Percentiles rank a stretch among this genome's conserved stretches.
phyloP scores from a whole-genome alignment of 202 grass and related monocot genomes.

The Schoenoplectus tabernaemontani region DNA sequence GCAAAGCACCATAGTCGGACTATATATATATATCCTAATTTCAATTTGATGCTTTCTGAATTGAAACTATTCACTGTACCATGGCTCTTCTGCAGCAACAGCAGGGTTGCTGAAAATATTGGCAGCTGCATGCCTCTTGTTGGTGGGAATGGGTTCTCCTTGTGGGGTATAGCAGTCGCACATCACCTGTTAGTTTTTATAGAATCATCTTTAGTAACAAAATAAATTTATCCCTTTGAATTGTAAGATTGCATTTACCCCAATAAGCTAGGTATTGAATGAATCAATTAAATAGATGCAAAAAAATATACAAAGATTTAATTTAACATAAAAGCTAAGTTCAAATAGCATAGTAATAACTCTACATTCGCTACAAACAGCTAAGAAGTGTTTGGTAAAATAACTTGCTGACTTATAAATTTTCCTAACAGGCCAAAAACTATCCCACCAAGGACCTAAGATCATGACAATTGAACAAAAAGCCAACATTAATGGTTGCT shows the following conservation, averaged over 20 bases:
- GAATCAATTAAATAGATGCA: not conserved
- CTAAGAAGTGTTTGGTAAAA: not conserved
- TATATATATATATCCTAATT: not conserved
- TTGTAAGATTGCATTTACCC: not conserved
- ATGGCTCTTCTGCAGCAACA: constrained; percentile 66
- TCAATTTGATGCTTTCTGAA: not conserved
- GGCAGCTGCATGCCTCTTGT: constrained; percentile 69
- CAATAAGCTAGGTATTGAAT: not conserved
- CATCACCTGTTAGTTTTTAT: constrained; percentile 95
- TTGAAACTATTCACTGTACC: constrained; percentile 33
- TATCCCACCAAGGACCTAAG: too few species aligned
- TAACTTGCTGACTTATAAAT: not conserved
- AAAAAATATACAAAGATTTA: not conserved
- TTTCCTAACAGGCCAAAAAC: too few species aligned
- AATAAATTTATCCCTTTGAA: not conserved
- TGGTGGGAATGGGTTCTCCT: constrained; percentile 81
- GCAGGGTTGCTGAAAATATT: constrained; percentile 70
- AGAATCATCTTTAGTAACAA: too few species aligned
- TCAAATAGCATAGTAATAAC: not conserved
- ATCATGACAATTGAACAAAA: not conserved
- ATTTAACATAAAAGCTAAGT: not conserved
- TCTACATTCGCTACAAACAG: not conserved
- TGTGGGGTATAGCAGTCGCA: constrained; percentile 97
- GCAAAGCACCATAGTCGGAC: too few species aligned
- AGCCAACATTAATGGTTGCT: not conserved